phyloP scores from a whole-genome alignment of 441 rosid species.

The Syzygium malaccense region DNA sequence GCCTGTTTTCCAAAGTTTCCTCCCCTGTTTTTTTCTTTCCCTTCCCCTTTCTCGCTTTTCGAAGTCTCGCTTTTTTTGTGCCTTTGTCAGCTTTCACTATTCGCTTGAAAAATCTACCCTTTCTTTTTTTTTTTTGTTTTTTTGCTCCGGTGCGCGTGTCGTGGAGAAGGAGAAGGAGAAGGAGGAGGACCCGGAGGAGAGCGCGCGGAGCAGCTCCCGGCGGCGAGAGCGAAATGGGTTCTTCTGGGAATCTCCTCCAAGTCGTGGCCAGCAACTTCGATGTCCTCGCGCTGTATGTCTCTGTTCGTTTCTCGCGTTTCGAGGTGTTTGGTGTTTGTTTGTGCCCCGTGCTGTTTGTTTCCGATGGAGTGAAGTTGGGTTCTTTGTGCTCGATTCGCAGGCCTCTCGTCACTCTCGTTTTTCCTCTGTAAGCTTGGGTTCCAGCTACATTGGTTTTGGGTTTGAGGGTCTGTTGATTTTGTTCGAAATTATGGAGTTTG shows the following conservation, averaged over 20 bases:
- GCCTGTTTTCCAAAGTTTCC: background rate
- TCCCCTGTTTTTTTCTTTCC: background rate
- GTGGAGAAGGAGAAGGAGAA: background rate
- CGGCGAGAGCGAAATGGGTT: background rate
- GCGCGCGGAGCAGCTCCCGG: background rate
- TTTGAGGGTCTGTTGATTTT: background rate
- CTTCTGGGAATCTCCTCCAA: constrained; percentile 7
- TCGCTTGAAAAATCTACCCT: background rate
- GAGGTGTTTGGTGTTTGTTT: background rate
- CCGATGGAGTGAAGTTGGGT: background rate
- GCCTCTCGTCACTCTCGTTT: constrained; percentile 14
- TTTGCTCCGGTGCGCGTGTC: no score
- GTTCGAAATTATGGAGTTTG: background rate
- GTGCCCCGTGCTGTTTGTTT: background rate
- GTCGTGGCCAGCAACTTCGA: constrained; percentile 10
- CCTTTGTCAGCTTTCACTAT: background rate
- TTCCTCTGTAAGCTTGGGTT: constrained; percentile 11
- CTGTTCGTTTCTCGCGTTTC: background rate
- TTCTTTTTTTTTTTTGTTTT: background rate
- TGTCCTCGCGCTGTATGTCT: constrained; percentile 9
- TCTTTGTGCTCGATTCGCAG: constrained; percentile 2
- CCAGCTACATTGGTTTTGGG: background rate
- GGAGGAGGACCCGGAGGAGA: background rate
- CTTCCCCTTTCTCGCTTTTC: background rate
- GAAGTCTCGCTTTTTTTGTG: background rate